Evolutionary conservation across 2,329 filamentous ascomycete genomes (phyloP), one percentile per base, ranked within the genome.

Genomic region (Aspergillus flavus): DNA sequence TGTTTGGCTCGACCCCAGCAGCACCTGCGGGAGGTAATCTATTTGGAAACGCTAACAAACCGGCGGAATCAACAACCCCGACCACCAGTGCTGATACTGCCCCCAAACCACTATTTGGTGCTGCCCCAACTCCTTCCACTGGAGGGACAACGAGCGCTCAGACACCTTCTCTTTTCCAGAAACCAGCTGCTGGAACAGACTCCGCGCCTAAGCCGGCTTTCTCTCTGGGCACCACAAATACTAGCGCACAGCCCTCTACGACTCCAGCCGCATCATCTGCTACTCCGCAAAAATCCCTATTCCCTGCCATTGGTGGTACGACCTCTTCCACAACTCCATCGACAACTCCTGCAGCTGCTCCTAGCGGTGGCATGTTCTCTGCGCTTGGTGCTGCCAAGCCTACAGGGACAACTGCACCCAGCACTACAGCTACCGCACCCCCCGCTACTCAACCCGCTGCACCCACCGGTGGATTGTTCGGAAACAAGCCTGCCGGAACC

Each of bases 201-300:
- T 64, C 72, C 3, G 65, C 69, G n/a, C 7, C 70, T 16, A 75
- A 74, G 61, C 66, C 73, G 59, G 61, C 70, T 23, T 75, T 75
- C 65, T 64, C 69, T 30, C 67, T 74, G 10, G 68, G 69, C 34
- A 61, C 66, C 10, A 41, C 69, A 16, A 64, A 66, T 21, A 62
- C 68, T 30, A 67, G 55, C 28, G 58, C 70, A 23, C 65, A 67
- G 56, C 63, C 73, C 21, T 66, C 71, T 46, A 68, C 70, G 54
- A 67, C 72, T 19, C 63, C 72, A 21, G 65, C 71, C 23, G 62
- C 74, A 45, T 73, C 76, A 36, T 68, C 72, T 32, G 68, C 75
- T 30, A 74, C 75, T 41, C 73, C 75, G 16, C 73, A 76, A 65
- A 77, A 77, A 60, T 66, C 75, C 48, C 59, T 73, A n/a, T 78